These are phyloP conservation scores for Chytridium lagenaria DNA, from an alignment of 371 early-diverging fungal species.

Conservation along the genomic window DNA sequence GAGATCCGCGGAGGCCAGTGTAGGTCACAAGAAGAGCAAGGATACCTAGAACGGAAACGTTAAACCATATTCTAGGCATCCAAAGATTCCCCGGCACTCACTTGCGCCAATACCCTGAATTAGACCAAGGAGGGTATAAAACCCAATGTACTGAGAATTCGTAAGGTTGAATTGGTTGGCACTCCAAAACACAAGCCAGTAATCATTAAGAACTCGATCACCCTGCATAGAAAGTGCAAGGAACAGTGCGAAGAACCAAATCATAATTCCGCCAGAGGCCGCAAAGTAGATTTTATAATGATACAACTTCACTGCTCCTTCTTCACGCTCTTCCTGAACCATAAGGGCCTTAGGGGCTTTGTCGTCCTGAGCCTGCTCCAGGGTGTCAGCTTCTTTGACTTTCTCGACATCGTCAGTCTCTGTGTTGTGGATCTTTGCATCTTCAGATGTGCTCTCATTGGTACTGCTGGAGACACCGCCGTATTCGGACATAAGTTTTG, in stretches of 20 bases:
- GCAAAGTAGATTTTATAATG: slow-evolving; percentile 17
- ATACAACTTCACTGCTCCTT: slow-evolving; percentile 19
- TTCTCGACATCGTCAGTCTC: not conserved
- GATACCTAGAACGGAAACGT: not conserved
- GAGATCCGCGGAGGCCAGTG: slow-evolving; percentile 6
- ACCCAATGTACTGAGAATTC: slow-evolving; percentile 14
- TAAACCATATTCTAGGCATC: slow-evolving; percentile 37
- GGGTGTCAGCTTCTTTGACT: not conserved
- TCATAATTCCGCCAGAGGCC: slow-evolving; percentile 5
- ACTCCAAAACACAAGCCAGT: slow-evolving; percentile 47
- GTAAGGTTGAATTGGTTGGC: slow-evolving; percentile 14
- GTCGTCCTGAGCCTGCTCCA: too few relatives aligned
- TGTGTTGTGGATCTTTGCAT: not conserved
- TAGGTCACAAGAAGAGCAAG: slow-evolving; percentile 11
- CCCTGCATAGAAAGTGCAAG: slow-evolving; percentile 25
- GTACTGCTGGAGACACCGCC: slow-evolving; percentile 10
- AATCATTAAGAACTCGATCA: slow-evolving; percentile 34
- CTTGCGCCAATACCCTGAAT: slow-evolving; percentile 11
- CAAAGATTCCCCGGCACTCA: slow-evolving; percentile 11
- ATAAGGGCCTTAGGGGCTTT: slow-evolving; percentile 13
- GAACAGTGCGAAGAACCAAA: not conserved
- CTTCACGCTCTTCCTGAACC: slow-evolving; percentile 22
- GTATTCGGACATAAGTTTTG: slow-evolving; percentile 3
- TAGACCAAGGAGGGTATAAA: not conserved
- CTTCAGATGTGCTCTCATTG: slow-evolving; percentile 12